Evolutionary conservation across 2,329 filamentous ascomycete genomes (phyloP).

Genomic region (Microsporum ferrugineum): DNA sequence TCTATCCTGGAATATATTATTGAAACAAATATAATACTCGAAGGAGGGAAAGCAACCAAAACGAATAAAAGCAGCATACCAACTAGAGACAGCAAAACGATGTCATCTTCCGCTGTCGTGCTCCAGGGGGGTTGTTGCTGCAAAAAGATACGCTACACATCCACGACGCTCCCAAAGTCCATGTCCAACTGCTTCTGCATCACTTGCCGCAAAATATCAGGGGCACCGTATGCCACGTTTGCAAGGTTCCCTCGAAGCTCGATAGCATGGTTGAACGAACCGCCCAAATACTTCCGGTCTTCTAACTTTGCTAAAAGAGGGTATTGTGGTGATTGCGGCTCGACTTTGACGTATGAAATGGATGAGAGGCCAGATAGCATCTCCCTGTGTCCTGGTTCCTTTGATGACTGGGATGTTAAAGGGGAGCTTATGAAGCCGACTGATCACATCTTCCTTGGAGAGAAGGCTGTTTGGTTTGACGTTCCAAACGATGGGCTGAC

Average conservation of each 20-base stretch:
- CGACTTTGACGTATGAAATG: slow-evolving; percentile 37
- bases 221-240: slow-evolving; percentile 37
- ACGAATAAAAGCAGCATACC: not conserved
- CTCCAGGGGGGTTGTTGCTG: slow-evolving; percentile 37
- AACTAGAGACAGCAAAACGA: not conserved
- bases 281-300: slow-evolving; percentile 25
- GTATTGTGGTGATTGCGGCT: slow-evolving; percentile 38
- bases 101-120: slow-evolving; percentile 9
- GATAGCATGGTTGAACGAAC: slow-evolving; percentile 28
- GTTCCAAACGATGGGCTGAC: slow-evolving; percentile 27
- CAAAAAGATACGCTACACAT: slow-evolving; percentile 33
- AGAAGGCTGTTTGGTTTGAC: slow-evolving; percentile 31
- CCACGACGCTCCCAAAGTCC: slow-evolving; percentile 24
- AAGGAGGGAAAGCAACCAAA: not conserved
- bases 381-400: slow-evolving; percentile 30
- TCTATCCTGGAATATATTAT: too few relatives aligned
- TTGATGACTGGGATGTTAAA: slow-evolving; percentile 32
- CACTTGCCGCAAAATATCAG: slow-evolving; percentile 40
- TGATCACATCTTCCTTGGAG: slow-evolving; percentile 37
- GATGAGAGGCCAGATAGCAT: slow-evolving; percentile 23
- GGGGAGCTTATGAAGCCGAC: slow-evolving; percentile 18
- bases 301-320: slow-evolving; percentile 34
- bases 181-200: slow-evolving; percentile 38
- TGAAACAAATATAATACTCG: too few relatives aligned
- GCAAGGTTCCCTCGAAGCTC: slow-evolving; percentile 25